Conservation (phyloP, 257 asterid species). For the Solanum bulbocastanum region DNA sequence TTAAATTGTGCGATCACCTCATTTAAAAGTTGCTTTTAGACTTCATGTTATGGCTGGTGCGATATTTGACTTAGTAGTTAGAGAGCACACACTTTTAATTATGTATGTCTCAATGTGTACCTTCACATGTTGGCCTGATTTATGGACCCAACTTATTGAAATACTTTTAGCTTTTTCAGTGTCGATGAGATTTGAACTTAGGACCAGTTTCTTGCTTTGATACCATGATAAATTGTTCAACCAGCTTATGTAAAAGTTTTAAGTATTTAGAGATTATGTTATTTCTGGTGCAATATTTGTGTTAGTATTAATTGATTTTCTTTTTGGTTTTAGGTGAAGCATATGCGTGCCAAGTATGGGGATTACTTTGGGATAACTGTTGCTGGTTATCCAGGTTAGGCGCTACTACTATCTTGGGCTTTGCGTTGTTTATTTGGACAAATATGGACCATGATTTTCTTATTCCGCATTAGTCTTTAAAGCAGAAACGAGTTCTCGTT, state of each 20-base stretch:
- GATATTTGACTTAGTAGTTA: background rate
- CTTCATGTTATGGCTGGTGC: background rate
- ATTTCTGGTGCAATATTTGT: background rate
- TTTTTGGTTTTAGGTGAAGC: conserved; percentile 58
- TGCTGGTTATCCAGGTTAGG: conserved; percentile 94
- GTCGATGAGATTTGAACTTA: background rate
- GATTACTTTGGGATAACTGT: conserved; percentile 95
- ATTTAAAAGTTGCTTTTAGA: background rate
- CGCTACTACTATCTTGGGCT: background rate
- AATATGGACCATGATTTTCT: background rate
- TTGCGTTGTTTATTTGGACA: background rate
- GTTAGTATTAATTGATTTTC: background rate
- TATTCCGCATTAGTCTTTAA: background rate
- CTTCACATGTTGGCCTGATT: background rate
- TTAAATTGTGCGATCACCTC: background rate
- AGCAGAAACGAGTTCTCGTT: background rate
- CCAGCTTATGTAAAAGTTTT: background rate
- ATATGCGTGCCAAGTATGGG: conserved; percentile 61
- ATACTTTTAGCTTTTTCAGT: background rate
- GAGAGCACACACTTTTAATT: background rate
- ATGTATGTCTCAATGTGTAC: background rate
- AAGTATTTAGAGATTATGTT: background rate
- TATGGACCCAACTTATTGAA: background rate
- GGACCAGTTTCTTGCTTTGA: background rate
- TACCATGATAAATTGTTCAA: background rate